A percentile compares a stretch with the other conserved stretches of the same genome.
Evolutionary conservation across 495 filamentous ascomycete species (phyloP).

Genomic region (Apiosordaria backusii): DNA sequence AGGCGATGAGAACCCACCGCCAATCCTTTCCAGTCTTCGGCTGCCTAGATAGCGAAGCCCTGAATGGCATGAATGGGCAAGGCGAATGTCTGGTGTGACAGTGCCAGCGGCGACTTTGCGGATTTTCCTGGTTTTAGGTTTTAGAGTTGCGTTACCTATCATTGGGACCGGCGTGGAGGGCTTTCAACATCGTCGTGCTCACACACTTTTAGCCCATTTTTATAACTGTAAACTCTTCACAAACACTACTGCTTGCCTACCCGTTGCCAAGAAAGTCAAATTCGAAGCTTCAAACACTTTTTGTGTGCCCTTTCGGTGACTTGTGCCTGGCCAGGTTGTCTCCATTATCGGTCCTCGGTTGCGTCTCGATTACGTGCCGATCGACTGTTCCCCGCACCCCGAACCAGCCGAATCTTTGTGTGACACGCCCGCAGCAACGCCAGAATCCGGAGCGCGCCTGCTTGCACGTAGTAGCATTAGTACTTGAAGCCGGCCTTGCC

Average conservation of each 20-base stretch:
- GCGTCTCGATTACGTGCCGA: constrained; percentile 18
- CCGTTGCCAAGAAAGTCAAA: neutral
- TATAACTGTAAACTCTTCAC: neutral
- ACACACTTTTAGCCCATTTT: neutral
- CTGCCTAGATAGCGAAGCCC: too few species aligned
- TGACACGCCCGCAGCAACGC: neutral
- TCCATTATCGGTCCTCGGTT: constrained; percentile 25
- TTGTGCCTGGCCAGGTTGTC: neutral
- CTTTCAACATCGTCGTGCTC: neutral
- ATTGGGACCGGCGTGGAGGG: neutral
- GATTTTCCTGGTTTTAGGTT: neutral
- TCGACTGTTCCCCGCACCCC: constrained; percentile 24
- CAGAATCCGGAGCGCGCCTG: neutral
- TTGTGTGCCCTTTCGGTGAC: neutral
- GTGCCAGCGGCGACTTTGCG: neutral
- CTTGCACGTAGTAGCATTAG: neutral
- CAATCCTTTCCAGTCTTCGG: neutral
- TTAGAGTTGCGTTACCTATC: neutral
- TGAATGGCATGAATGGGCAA: neutral
- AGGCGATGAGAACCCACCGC: neutral
- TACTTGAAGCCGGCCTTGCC: neutral
- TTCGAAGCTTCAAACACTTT: neutral
- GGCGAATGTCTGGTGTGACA: neutral
- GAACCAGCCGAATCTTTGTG: neutral
- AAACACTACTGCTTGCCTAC: neutral